Percentiles rank a stretch among this genome's conserved stretches.
These are phyloP conservation scores for Pilatotrama ljubarskyi DNA, from an alignment of 768 basidiomycete genomes.

Conservation along the genomic window DNA sequence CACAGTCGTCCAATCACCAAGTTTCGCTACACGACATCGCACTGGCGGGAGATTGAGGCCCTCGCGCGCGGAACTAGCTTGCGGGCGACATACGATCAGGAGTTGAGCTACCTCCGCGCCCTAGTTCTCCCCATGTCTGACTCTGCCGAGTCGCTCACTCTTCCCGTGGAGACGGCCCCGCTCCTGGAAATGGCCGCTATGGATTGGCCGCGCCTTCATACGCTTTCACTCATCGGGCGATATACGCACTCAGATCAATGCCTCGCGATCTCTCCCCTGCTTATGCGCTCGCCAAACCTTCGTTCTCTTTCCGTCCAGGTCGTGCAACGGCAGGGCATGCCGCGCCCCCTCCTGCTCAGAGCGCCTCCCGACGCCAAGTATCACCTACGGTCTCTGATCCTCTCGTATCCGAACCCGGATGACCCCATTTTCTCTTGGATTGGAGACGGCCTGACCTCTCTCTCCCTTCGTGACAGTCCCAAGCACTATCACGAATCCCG, in stretches of 20 bases:
- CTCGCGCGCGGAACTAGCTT: not conserved
- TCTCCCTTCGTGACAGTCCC: conserved; percentile 1
- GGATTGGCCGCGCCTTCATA: not conserved
- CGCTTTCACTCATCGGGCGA: not conserved
- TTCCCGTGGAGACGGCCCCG: not conserved
- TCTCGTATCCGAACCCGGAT: not conserved
- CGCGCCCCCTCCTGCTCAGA: not conserved
- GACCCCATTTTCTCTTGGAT: not conserved
- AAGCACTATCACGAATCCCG: not conserved
- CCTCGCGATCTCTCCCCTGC: not conserved
- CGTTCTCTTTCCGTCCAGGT: not conserved
- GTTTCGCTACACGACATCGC: not conserved
- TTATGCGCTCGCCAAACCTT: not conserved
- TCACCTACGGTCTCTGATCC: not conserved
- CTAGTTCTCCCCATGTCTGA: not conserved
- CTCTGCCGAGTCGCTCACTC: not conserved
- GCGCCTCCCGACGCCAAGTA: conserved; percentile 26
- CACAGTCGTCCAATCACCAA: not conserved
- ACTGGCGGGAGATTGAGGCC: not conserved
- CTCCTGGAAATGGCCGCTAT: not conserved
- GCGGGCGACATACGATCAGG: not conserved
- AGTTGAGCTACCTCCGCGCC: not conserved
- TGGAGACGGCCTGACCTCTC: not conserved
- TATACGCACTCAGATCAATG: not conserved
- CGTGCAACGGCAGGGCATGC: too few relatives aligned